phyloP scores from a whole-genome alignment of 306 rosid species.

The Malus fusca region DNA sequence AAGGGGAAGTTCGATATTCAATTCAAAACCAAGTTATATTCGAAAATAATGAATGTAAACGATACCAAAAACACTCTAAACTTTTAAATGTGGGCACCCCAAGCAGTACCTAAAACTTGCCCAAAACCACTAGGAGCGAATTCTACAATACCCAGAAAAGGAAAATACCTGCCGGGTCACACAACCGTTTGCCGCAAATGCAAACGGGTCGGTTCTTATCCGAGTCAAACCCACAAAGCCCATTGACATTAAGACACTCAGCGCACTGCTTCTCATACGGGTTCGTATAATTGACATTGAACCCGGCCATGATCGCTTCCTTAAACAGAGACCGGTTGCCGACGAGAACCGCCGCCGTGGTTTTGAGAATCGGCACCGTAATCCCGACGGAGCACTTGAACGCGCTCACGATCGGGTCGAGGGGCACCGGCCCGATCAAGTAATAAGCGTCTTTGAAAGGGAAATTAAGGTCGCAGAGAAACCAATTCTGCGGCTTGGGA shows the following conservation, averaged over 20 bases:
- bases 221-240: conserved; percentile 43
- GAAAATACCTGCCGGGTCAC: conserved; percentile 38
- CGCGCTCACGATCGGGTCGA: conserved; percentile 22
- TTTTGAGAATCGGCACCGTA: conserved; percentile 28
- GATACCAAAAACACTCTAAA: not conserved
- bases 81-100: not conserved
- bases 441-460: conserved; percentile 30
- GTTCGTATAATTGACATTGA: conserved; percentile 31
- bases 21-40: no score
- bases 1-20: no score
- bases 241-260: conserved; percentile 27
- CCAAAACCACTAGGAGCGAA: not conserved
- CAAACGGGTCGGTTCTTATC: conserved; percentile 29
- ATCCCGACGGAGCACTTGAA: conserved; percentile 23
- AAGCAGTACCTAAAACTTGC: not conserved
- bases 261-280: conserved; percentile 22
- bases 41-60: not conserved
- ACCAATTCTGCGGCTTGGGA: conserved; percentile 12
- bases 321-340: conserved; percentile 25
- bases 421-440: conserved; percentile 41
- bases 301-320: conserved; percentile 51
- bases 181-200: conserved; percentile 42
- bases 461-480: conserved; percentile 20
- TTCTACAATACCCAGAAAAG: not conserved
- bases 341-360: conserved; percentile 14